Conservation (phyloP, 352 stramenopile species). For the Phytophthora sojae region DNA sequence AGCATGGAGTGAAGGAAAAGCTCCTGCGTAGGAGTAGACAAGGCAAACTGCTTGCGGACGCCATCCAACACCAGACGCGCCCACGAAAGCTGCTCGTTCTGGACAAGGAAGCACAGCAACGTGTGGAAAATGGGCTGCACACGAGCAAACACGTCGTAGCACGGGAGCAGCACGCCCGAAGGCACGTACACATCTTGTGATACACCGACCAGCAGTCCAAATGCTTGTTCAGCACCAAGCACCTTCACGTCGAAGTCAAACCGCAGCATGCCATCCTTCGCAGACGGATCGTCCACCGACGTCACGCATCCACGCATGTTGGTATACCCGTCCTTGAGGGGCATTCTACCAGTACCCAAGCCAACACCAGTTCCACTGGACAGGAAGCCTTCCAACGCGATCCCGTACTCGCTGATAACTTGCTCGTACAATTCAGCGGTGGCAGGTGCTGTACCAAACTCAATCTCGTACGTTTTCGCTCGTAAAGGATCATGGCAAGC, state of each 20-base stretch:
- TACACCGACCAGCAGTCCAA: constrained; percentile 77
- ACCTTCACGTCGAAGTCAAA: constrained; percentile 86
- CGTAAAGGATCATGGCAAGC: constrained; percentile 82
- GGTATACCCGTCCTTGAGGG: constrained; percentile 42
- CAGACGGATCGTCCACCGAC: constrained; percentile 64
- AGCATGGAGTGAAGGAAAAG: constrained; percentile 86
- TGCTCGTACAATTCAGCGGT: constrained; percentile 77
- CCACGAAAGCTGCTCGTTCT: constrained; percentile 71
- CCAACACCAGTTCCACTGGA: constrained; percentile 26
- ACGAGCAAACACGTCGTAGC: constrained; percentile 80
- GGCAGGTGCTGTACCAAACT: constrained; percentile 71
- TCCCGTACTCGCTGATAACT: constrained; percentile 76
- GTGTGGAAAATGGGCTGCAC: constrained; percentile 87
- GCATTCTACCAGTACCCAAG: constrained; percentile 24
- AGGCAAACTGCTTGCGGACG: constrained; percentile 58
- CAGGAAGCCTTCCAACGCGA: constrained; percentile 60
- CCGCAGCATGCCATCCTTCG: constrained; percentile 71
- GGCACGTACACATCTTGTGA: constrained; percentile 87
- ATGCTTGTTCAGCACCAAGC: constrained; percentile 65
- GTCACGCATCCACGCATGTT: constrained; percentile 67
- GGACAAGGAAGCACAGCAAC: constrained; percentile 71
- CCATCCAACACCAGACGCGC: constrained; percentile 54
- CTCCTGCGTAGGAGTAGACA: constrained; percentile 79
- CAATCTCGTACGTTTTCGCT: constrained; percentile 84
- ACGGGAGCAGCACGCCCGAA: constrained; percentile 59